These are phyloP conservation scores for Meredithiella fracta DNA, from an alignment of 2,329 filamentous ascomycete genomes.

Conservation along the genomic window DNA sequence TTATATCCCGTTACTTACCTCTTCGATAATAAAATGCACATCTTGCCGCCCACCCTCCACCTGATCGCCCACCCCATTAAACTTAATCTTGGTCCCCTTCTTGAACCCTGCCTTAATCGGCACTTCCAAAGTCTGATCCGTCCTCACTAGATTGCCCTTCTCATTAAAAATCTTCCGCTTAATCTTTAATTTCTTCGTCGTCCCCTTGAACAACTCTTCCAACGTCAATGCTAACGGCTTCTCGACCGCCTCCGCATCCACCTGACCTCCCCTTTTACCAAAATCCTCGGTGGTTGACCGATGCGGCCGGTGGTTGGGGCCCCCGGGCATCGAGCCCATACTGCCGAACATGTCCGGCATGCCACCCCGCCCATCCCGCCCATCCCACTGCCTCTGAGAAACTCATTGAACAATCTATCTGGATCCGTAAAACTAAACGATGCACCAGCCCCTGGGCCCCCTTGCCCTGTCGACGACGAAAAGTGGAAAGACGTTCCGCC, in stretches of 20 bases:
- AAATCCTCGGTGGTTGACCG: conserved; percentile 6
- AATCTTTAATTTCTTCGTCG: conserved; percentile 94
- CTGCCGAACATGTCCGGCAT: conserved; percentile 19
- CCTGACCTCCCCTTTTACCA: conserved; percentile 19
- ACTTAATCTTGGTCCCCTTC: conserved; percentile 96
- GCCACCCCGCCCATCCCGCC: conserved; percentile 28
- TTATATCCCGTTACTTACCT: conserved; percentile 44
- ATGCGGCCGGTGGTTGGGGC: background rate
- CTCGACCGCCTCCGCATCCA: conserved; percentile 83
- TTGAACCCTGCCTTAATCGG: conserved; percentile 93
- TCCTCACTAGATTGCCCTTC: conserved; percentile 65
- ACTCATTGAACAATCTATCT: conserved; percentile 71
- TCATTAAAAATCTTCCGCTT: conserved; percentile 90
- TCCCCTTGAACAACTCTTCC: conserved; percentile 76
- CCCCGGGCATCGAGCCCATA: background rate
- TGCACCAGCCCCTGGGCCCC: conserved; percentile 23
- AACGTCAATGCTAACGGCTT: conserved; percentile 63
- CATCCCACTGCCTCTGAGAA: conserved; percentile 39
- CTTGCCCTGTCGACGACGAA: background rate
- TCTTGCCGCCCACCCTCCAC: conserved; percentile 93
- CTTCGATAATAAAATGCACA: conserved; percentile 82
- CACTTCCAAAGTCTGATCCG: conserved; percentile 83
- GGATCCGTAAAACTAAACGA: conserved; percentile 76
- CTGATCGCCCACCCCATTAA: conserved; percentile 92
- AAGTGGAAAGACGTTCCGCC: conserved; percentile 27